These are phyloP conservation scores for Neurospora sp. DNA, from an alignment of 2,329 filamentous ascomycete species.

Conservation along the genomic window DNA sequence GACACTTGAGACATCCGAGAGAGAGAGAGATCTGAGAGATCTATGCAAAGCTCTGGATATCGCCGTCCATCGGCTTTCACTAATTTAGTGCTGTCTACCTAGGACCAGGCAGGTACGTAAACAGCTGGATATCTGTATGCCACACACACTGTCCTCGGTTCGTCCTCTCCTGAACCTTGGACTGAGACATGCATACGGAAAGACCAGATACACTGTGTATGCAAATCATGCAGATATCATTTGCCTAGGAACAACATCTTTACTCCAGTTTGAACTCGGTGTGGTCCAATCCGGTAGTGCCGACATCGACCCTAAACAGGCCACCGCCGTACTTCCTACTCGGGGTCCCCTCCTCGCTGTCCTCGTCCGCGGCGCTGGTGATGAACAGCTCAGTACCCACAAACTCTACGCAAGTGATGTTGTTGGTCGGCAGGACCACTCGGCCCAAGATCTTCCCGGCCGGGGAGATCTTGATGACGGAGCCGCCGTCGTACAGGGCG, in stretches of 20 bases:
- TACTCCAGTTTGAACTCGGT: conserved; percentile 50
- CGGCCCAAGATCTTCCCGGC: conserved; percentile 63
- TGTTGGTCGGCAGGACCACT: conserved; percentile 64
- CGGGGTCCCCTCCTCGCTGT: conserved; percentile 42
- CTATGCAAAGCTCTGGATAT: background rate
- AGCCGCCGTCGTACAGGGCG: conserved; percentile 68
- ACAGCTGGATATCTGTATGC: background rate
- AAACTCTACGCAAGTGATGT: conserved; percentile 75
- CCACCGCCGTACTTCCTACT: conserved; percentile 58
- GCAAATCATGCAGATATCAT: background rate
- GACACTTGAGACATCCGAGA: background rate
- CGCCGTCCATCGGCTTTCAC: background rate
- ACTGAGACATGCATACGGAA: background rate
- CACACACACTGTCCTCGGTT: background rate
- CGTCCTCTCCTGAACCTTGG: background rate
- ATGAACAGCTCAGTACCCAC: conserved; percentile 66
- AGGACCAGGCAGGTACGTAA: background rate
- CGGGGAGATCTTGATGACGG: conserved; percentile 64
- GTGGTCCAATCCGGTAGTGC: conserved; percentile 52
- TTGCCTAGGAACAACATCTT: background rate
- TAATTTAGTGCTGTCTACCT: background rate
- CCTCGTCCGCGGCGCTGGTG: conserved; percentile 62
- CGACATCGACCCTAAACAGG: conserved; percentile 69
- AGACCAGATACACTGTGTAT: background rate
- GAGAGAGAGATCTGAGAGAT: background rate